Conservation (phyloP, 768 basidiomycete genomes). For the Rhizopogon vesiculosus region DNA sequence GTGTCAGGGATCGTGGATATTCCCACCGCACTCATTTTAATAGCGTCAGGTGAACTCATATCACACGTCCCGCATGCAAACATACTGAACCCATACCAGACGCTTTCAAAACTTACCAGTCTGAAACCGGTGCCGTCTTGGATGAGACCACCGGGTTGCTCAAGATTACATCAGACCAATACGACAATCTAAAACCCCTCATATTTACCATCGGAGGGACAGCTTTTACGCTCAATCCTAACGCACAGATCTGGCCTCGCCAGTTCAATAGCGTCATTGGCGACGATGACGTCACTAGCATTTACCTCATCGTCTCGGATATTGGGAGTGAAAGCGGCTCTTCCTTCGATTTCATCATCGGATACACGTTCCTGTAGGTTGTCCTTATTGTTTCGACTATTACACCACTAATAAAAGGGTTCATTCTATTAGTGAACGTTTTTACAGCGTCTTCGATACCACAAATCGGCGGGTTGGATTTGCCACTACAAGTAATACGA, state of each 20-base stretch:
- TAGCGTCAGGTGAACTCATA: slow-evolving; percentile 7
- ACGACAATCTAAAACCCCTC: slow-evolving; percentile 1
- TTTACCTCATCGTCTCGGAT: slow-evolving; percentile 9
- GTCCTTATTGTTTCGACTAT: slow-evolving; percentile 2
- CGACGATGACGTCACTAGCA: not conserved
- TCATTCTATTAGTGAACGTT: slow-evolving; percentile 19
- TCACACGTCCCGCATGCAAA: slow-evolving; percentile 3
- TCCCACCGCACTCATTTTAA: slow-evolving; percentile 27
- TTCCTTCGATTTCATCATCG: slow-evolving; percentile 16
- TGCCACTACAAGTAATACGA: slow-evolving; percentile 29
- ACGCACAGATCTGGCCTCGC: slow-evolving; percentile 31
- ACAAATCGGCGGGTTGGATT: slow-evolving; percentile 29
- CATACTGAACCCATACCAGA: slow-evolving; percentile 3
- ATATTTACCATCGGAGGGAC: slow-evolving; percentile 10
- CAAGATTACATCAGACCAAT: slow-evolving; percentile 6
- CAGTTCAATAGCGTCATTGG: slow-evolving; percentile 30
- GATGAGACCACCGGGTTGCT: slow-evolving; percentile 15
- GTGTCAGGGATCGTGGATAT: slow-evolving; percentile 32
- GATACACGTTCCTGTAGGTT: slow-evolving; percentile 8
- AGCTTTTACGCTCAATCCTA: slow-evolving; percentile 23
- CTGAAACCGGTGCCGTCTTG: slow-evolving; percentile 6
- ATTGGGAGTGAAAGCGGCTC: slow-evolving; percentile 22
- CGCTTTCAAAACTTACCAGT: slow-evolving; percentile 10
- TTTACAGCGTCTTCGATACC: slow-evolving; percentile 32
- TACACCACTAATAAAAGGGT: not conserved